Evolutionary conservation across 805 yeast genomes (phyloP).

Genomic region (Millerago galiae): DNA sequence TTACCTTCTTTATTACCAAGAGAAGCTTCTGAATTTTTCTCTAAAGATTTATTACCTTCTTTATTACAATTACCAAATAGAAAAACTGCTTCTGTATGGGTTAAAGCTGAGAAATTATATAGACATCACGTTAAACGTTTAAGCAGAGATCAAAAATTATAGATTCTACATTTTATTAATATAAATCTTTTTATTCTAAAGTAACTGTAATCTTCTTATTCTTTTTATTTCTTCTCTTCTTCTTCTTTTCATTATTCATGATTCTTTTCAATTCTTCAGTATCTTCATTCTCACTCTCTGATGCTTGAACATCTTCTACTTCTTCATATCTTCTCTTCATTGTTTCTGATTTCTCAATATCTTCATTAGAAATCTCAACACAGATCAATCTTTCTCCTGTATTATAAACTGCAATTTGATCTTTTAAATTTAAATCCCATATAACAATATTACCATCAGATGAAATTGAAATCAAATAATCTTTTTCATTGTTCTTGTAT

Average conservation of each 20-base stretch:
- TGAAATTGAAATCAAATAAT: constrained; percentile 70
- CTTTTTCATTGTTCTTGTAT: constrained; percentile 31
- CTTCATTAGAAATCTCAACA: constrained; percentile 68
- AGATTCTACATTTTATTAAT: not conserved
- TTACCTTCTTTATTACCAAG: constrained; percentile 93
- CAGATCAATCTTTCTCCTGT: constrained; percentile 90
- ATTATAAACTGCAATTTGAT: constrained; percentile 85
- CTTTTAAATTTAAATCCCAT: constrained; percentile 67
- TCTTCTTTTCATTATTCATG: constrained; percentile 34
- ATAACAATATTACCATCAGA: constrained; percentile 92
- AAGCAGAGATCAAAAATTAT: constrained; percentile 38
- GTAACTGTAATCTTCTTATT: constrained; percentile 48
- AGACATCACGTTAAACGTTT: constrained; percentile 80
- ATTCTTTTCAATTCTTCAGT: constrained; percentile 59
- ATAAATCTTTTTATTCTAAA: constrained; percentile 34
- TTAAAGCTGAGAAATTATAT: constrained; percentile 75
- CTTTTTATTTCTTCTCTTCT: constrained; percentile 32
- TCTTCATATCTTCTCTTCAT: constrained; percentile 53
- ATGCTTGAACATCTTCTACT: constrained; percentile 30
- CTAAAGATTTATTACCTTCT: constrained; percentile 83
- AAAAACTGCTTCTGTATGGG: constrained; percentile 84
- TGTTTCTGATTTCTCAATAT: constrained; percentile 64
- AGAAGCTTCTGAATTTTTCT: constrained; percentile 91
- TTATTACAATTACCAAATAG: constrained; percentile 80
- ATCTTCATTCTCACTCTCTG: constrained; percentile 71